Evolutionary conservation across 495 filamentous ascomycete genomes (phyloP), one percentile per base, ranked within the genome.

Genomic region (Hypomontagnella submonticulosa): DNA sequence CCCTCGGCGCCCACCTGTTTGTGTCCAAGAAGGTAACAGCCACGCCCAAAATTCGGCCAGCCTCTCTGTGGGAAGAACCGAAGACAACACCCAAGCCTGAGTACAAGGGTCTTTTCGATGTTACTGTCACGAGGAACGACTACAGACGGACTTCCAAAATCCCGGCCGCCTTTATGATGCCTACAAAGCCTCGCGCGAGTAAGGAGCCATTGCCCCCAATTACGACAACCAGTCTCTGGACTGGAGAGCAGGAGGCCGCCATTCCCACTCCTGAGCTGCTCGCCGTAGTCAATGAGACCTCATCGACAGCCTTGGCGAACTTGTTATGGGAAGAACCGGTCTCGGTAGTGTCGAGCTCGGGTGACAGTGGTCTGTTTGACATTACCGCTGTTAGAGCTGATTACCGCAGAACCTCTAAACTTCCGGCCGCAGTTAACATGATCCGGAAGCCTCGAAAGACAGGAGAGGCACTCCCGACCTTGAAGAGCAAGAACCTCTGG

Each of bases 401-500:
- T 49, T 67, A 54, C 43, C 65, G 69, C 8, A 69, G 61, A 7
- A 74, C 69, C 3, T 59, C 59, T 0, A 63, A 63, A 18, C 63
- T 66, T 19, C 71, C 71, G 1, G 69, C 66, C 15, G 71, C 69
- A 15, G 34, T 67, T 27, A 44, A 40, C 40, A 68, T 72, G 57
- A 43, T 36, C 3, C 59, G 63, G 20, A 69, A 47, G 47, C 41
- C 68, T 56, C 69, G 73, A 8, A 42, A 63, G 16, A 57, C 55
- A 11, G 54, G 41, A 37, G 71, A 74, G 38, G 50, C 71, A 9
- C 42, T 76, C 15, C 58, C 63, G 8, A 43, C 12, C 5, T 57
- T 77, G 37, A 67, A 54, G 12, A 80, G 76, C 19, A 61, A 57
- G 4, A 52, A 43, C 8, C 77, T 81, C 15, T 82, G 79, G 79